Percentiles rank a stretch among this genome's conserved stretches.
Conservation (phyloP, 495 filamentous ascomycete species). For the Xylaria grammica region DNA sequence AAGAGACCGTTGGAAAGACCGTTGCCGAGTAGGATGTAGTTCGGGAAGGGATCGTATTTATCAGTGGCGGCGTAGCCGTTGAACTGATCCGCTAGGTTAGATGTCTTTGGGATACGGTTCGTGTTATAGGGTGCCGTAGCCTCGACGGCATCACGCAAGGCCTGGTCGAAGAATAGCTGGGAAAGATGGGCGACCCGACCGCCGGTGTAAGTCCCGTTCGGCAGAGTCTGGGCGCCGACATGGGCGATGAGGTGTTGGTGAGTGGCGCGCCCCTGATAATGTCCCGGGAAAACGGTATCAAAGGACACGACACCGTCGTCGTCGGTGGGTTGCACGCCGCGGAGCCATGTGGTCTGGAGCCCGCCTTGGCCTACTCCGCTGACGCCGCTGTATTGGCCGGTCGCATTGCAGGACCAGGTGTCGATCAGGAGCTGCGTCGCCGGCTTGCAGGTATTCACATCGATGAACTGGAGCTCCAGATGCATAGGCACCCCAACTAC, state of each 20-base stretch:
- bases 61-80: slow-evolving; percentile 41
- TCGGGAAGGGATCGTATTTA: slow-evolving; percentile 47
- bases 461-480: slow-evolving; percentile 62
- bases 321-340: slow-evolving; percentile 58
- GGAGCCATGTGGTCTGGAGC: slow-evolving; percentile 54
- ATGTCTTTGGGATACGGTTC: slow-evolving; percentile 53
- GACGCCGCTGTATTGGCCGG: slow-evolving; percentile 57
- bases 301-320: slow-evolving; percentile 61
- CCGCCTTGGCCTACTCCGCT: slow-evolving; percentile 42
- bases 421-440: slow-evolving; percentile 57
- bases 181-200: slow-evolving; percentile 56
- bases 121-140: slow-evolving; percentile 58
- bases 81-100: slow-evolving; percentile 49
- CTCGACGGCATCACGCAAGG: slow-evolving; percentile 56
- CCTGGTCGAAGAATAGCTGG: slow-evolving; percentile 65
- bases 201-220: slow-evolving; percentile 54
- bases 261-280: slow-evolving; percentile 64
- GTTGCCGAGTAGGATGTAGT: slow-evolving; percentile 54
- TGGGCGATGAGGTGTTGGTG: slow-evolving; percentile 63
- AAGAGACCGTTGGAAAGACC: slow-evolving; percentile 56
- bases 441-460: slow-evolving; percentile 60
- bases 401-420: slow-evolving; percentile 64
- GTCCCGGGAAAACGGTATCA: slow-evolving; percentile 64
- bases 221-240: slow-evolving; percentile 43
- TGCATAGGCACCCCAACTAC: slow-evolving; percentile 55